These are phyloP conservation scores for Cocos nucifera DNA, from an alignment of 176 grass and related monocot genomes.

Conservation along the genomic window DNA sequence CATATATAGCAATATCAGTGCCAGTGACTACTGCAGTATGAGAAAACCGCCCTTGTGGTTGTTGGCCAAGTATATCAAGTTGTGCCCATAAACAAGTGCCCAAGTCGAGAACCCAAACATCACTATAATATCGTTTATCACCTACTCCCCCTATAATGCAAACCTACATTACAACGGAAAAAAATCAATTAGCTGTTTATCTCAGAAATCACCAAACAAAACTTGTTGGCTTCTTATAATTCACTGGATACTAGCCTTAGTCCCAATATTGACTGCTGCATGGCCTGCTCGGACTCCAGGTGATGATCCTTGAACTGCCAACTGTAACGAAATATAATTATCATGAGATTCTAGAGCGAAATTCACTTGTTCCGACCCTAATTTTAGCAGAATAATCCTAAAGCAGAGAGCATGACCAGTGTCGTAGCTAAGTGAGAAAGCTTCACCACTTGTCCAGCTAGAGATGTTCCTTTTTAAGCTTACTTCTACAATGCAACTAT, in stretches of 20 bases:
- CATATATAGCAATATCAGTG: slow-evolving; percentile 79
- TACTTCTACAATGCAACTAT: too few relatives aligned
- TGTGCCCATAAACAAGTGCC: slow-evolving; percentile 50
- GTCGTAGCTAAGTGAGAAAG: too few relatives aligned
- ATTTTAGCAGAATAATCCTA: too few relatives aligned
- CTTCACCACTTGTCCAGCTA: too few relatives aligned
- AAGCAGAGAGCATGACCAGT: too few relatives aligned
- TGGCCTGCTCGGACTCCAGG: slow-evolving; percentile 88
- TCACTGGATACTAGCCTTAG: slow-evolving; percentile 41
- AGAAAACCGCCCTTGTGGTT: slow-evolving; percentile 84
- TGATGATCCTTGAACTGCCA: slow-evolving; percentile 59
- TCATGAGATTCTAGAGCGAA: background rate
- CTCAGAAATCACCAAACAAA: background rate
- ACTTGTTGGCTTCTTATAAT: background rate
- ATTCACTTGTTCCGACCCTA: too few relatives aligned
- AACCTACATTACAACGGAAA: slow-evolving; percentile 22
- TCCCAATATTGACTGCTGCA: slow-evolving; percentile 65
- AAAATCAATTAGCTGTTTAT: background rate
- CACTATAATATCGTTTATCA: slow-evolving; percentile 92
- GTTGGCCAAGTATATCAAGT: slow-evolving; percentile 74
- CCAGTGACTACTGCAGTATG: slow-evolving; percentile 65
- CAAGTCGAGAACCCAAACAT: slow-evolving; percentile 91
- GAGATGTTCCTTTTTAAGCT: too few relatives aligned
- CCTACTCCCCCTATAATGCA: slow-evolving; percentile 94
- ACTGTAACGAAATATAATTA: slow-evolving; percentile 31